Percentiles rank a stretch among this genome's conserved stretches.
Conservation (phyloP, 192 early-diverging fungal genomes). For the Entrophospora sp. region DNA sequence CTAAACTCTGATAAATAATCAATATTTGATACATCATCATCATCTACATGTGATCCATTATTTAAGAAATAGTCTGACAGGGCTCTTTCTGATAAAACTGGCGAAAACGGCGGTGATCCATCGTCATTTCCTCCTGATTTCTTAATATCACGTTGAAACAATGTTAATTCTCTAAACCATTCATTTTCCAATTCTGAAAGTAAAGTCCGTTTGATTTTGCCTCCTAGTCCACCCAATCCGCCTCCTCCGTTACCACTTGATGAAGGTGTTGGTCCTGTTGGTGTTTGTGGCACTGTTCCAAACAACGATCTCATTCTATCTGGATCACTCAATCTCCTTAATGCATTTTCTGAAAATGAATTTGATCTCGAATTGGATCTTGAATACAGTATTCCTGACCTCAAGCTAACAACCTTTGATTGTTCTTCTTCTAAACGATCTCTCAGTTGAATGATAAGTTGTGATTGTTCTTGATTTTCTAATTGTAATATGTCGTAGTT, state of each 20-base stretch:
- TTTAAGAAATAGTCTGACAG: not conserved
- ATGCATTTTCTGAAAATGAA: constrained; percentile 5
- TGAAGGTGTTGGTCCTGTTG: not conserved
- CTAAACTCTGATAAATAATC: constrained; percentile 19
- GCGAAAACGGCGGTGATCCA: not conserved
- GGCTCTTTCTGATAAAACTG: not conserved
- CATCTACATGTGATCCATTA: not conserved
- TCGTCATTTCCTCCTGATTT: not conserved
- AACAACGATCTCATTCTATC: not conserved
- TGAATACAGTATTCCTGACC: not conserved
- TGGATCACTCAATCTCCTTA: constrained; percentile 12
- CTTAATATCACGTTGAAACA: constrained; percentile 21
- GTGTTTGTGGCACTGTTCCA: not conserved
- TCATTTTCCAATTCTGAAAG: constrained; percentile 44
- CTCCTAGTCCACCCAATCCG: no score
- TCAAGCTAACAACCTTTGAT: not conserved
- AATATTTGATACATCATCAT: constrained; percentile 2
- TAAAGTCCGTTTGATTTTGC: constrained; percentile 22
- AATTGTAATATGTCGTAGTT: constrained; percentile 25
- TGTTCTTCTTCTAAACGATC: constrained; percentile 34
- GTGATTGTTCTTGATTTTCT: constrained; percentile 27
- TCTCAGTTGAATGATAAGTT: constrained; percentile 27
- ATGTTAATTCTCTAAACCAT: constrained; percentile 34
- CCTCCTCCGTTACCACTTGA: no score
- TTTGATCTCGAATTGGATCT: not conserved